Evolutionary conservation across 2,329 filamentous ascomycete genomes (phyloP).

Genomic region (Xylaria sp.): DNA sequence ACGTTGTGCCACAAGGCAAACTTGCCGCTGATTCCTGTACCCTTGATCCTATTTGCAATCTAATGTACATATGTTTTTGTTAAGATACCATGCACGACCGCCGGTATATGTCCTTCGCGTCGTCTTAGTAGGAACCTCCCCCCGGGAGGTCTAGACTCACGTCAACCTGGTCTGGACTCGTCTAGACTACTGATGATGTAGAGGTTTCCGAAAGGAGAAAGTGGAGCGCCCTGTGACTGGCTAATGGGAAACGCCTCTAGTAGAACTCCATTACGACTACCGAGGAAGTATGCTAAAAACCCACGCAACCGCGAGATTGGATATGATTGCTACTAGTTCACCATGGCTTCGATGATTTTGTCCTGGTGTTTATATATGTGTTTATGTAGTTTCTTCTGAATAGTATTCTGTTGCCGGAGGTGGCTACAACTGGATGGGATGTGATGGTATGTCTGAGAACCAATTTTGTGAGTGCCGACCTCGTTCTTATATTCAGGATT

Average conservation of each 20-base stretch:
- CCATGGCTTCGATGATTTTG: background rate
- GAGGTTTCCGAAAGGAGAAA: slow-evolving; percentile 25
- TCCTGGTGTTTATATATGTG: background rate
- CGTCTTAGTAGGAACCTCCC: background rate
- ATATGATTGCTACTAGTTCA: background rate
- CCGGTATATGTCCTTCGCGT: background rate
- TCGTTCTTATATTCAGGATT: too few species aligned
- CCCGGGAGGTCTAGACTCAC: background rate
- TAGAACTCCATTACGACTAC: background rate
- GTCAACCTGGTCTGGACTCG: background rate
- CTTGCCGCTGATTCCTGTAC: background rate
- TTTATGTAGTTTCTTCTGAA: too few species aligned
- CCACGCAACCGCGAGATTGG: background rate
- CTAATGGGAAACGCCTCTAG: background rate
- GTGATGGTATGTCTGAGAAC: too few species aligned
- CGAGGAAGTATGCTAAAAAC: background rate
- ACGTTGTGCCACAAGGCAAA: background rate
- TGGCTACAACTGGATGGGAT: too few species aligned
- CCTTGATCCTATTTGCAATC: background rate
- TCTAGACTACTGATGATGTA: background rate
- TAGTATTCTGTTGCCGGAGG: too few species aligned
- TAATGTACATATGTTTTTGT: background rate
- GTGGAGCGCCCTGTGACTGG: slow-evolving; percentile 11
- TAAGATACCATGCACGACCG: background rate
- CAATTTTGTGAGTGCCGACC: too few species aligned